Evolutionary conservation across 2,329 filamentous ascomycete genomes (phyloP).

Genomic region (Pseudopithomyces maydicus): DNA sequence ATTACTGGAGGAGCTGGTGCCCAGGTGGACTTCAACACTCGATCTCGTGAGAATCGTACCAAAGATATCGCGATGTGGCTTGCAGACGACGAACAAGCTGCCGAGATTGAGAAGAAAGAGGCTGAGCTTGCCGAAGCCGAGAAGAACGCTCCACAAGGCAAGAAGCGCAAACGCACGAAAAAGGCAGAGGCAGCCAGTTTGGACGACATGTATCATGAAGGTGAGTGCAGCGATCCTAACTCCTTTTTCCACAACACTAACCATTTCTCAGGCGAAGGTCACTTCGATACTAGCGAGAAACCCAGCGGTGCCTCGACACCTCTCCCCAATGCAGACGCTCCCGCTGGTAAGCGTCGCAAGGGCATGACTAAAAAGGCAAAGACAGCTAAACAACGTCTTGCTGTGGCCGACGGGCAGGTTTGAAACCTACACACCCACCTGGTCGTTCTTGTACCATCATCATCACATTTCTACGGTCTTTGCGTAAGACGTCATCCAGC

Average conservation of each 20-base stretch:
- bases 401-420: slow-evolving; percentile 53
- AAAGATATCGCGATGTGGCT: slow-evolving; percentile 99
- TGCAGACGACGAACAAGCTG: slow-evolving; percentile 94
- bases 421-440: slow-evolving; percentile 14
- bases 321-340: slow-evolving; percentile 54
- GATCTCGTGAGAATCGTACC: slow-evolving; percentile 87
- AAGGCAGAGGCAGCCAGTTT: slow-evolving; percentile 65
- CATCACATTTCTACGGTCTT: slow-evolving; percentile 10
- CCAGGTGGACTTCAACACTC: slow-evolving; percentile 95
- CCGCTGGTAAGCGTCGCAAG: slow-evolving; percentile 56
- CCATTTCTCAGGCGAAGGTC: slow-evolving; percentile 75
- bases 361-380: slow-evolving; percentile 58
- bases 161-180: slow-evolving; percentile 66
- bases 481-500: slow-evolving; percentile 7
- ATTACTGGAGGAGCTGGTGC: slow-evolving; percentile 84
- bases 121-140: slow-evolving; percentile 78
- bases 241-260: slow-evolving; percentile 25
- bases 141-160: slow-evolving; percentile 47
- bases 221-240: slow-evolving; percentile 61
- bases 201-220: slow-evolving; percentile 99
- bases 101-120: slow-evolving; percentile 90
- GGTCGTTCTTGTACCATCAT: slow-evolving; percentile 6
- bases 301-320: slow-evolving; percentile 86
- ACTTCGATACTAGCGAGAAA: slow-evolving; percentile 90
- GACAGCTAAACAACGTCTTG: slow-evolving; percentile 55